Percentiles rank a stretch among this genome's conserved stretches.
Conservation (phyloP, 164 flowering plant species). For the Saururus chinensis region DNA sequence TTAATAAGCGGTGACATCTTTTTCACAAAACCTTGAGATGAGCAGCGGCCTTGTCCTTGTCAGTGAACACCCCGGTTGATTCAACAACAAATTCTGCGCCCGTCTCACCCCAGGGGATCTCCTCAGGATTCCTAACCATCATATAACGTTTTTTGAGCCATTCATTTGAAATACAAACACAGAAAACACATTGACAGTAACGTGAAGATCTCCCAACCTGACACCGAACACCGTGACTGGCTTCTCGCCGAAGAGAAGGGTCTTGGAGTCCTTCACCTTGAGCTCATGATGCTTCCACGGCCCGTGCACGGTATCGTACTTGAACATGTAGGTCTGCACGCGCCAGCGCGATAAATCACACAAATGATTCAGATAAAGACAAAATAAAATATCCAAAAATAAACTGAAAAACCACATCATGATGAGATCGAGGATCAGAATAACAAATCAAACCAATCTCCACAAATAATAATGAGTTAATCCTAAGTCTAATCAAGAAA, state of each 20-base stretch:
- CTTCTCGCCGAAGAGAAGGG: conserved; percentile 82
- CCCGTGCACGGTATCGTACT: conserved; percentile 80
- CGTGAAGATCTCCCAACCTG: conserved; percentile 25
- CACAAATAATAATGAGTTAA: too few species aligned
- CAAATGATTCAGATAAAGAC: background rate
- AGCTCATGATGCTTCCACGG: conserved; percentile 73
- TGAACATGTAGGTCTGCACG: conserved; percentile 76
- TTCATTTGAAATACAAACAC: background rate
- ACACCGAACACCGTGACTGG: conserved; percentile 60
- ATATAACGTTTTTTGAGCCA: background rate
- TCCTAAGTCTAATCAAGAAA: too few species aligned
- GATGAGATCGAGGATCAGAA: background rate
- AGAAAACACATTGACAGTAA: background rate
- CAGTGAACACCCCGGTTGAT: conserved; percentile 53
- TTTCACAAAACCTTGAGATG: conserved; percentile 34
- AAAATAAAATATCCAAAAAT: background rate
- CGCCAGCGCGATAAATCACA: background rate
- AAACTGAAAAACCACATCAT: background rate
- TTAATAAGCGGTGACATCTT: background rate
- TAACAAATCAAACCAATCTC: too few species aligned
- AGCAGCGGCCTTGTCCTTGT: conserved; percentile 57
- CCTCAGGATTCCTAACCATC: conserved; percentile 37
- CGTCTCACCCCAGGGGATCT: conserved; percentile 52
- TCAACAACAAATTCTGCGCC: conserved; percentile 52
- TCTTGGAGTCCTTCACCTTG: conserved; percentile 62